A percentile compares a stretch with the other conserved stretches of the same genome.
phyloP scores from a whole-genome alignment of 1,284 basidiomycete species.

The Malassezia nana region DNA sequence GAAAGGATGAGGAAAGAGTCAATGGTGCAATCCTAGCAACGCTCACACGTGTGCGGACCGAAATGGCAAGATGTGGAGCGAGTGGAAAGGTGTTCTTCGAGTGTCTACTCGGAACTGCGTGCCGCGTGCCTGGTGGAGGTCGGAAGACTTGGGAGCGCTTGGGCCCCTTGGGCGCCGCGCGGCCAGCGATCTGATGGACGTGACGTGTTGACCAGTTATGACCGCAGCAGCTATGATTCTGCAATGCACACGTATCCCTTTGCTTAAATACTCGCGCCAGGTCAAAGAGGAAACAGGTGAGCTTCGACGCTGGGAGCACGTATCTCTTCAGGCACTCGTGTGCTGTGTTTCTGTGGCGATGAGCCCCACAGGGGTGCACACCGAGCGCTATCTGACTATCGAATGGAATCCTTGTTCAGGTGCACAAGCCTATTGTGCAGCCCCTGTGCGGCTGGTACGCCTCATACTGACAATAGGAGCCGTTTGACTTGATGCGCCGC shows the following conservation, averaged over 20 bases:
- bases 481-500: neutral
- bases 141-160: neutral
- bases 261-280: neutral
- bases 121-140: neutral
- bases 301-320: slow-evolving; percentile 11
- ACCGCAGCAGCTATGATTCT: neutral
- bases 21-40: neutral
- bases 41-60: neutral
- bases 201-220: too few species aligned
- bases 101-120: neutral
- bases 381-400: neutral
- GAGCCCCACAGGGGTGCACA: neutral
- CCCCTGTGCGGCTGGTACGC: neutral
- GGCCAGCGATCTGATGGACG: too few species aligned
- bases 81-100: neutral
- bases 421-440: neutral
- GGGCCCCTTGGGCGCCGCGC: neutral
- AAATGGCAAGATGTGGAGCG: neutral
- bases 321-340: slow-evolving; percentile 13
- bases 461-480: neutral
- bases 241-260: neutral
- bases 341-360: neutral
- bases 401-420: neutral
- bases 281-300: neutral
- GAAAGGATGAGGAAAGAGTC: neutral